These are phyloP conservation scores for Phytopythium kandeliae DNA, from an alignment of 352 stramenopile species.

Conservation along the genomic window DNA sequence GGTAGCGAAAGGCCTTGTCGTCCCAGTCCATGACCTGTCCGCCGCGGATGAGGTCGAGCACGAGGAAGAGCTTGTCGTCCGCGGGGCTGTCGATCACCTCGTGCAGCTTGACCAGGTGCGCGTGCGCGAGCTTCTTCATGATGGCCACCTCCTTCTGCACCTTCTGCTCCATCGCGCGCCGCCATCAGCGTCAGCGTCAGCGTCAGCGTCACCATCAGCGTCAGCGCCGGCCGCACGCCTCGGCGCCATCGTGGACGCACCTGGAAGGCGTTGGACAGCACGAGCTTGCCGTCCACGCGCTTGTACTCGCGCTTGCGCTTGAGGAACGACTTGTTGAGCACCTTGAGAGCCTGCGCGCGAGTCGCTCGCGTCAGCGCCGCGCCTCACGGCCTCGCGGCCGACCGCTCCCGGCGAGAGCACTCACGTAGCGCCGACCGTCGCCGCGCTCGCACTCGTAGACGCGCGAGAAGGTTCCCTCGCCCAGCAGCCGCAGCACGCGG, in stretches of 20 bases:
- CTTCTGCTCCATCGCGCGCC: no score
- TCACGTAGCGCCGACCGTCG: slow-evolving; percentile 44
- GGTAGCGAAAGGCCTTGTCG: slow-evolving; percentile 61
- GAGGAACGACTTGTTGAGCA: slow-evolving; percentile 83
- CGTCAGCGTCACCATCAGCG: no score
- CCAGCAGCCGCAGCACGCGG: slow-evolving; percentile 50
- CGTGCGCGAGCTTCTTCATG: slow-evolving; percentile 78
- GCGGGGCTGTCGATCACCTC: slow-evolving; percentile 79
- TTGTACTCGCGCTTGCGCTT: slow-evolving; percentile 85
- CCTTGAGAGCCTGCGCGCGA: slow-evolving; percentile 52
- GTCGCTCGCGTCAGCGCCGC: no score
- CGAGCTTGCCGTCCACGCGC: slow-evolving; percentile 64
- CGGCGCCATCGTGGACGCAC: slow-evolving; percentile 1
- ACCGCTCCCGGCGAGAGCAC: no score
- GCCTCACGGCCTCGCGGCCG: no score
- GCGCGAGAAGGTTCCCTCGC: slow-evolving; percentile 75
- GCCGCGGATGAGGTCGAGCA: slow-evolving; percentile 76
- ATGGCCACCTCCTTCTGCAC: slow-evolving; percentile 77
- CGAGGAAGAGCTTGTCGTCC: slow-evolving; percentile 76
- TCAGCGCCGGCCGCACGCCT: no score
- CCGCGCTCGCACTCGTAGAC: slow-evolving; percentile 62
- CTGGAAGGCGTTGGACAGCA: slow-evolving; percentile 71
- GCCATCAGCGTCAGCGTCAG: no score
- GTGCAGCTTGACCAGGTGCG: slow-evolving; percentile 62
- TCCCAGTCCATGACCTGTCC: slow-evolving; percentile 87